phyloP scores from a whole-genome alignment of 2,329 filamentous ascomycete species.

The Atkinsonella hypoxylon region DNA sequence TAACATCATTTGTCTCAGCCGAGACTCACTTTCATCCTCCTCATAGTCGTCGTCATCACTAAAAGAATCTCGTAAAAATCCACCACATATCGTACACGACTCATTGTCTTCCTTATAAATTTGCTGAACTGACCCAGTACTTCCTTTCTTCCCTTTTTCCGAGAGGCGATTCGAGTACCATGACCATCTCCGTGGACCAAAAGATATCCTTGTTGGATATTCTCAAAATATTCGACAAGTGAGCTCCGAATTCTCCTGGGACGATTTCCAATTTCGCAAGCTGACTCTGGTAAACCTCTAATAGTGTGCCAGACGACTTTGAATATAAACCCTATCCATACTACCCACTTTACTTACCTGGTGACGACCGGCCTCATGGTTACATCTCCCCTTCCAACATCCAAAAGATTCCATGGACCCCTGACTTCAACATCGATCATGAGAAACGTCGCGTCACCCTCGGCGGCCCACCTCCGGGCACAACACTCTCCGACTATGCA shows the following conservation, averaged over 20 bases:
- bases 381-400: constrained; percentile 36
- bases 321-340: constrained; percentile 24
- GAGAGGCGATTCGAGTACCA: too few relatives aligned
- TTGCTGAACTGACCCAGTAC: too few relatives aligned
- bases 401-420: constrained; percentile 33
- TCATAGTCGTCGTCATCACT: too few relatives aligned
- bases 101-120: too few relatives aligned
- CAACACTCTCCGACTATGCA: constrained; percentile 18
- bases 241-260: constrained; percentile 7
- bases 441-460: constrained; percentile 21
- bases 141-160: too few relatives aligned
- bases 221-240: constrained; percentile 31
- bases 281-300: constrained; percentile 8
- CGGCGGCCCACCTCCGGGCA: constrained; percentile 11
- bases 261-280: neutral
- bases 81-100: too few relatives aligned
- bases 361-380: constrained; percentile 35
- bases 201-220: constrained; percentile 18
- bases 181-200: too few relatives aligned
- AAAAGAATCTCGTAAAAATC: too few relatives aligned
- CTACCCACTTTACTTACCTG: constrained; percentile 33
- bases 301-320: constrained; percentile 35
- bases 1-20: too few relatives aligned
- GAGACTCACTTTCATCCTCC: too few relatives aligned
- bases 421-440: constrained; percentile 25